Conservation (phyloP, 2,329 filamentous ascomycete genomes). For the Penicillium sp. region DNA sequence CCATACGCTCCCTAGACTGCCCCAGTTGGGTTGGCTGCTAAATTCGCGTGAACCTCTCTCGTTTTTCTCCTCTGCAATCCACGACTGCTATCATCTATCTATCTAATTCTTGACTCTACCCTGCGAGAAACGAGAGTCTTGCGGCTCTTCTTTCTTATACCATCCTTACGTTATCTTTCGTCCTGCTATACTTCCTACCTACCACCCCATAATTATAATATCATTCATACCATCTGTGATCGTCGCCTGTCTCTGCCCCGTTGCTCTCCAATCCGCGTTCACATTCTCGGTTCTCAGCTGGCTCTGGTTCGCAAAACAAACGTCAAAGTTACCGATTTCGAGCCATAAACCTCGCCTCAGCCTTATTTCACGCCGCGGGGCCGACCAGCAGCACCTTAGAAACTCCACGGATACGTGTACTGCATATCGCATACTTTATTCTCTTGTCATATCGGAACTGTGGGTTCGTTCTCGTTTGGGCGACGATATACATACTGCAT, state of each 20-base stretch:
- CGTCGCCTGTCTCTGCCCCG: neutral
- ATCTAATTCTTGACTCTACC: neutral
- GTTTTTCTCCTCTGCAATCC: neutral
- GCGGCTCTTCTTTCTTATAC: neutral
- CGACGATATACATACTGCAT: slow-evolving; percentile 11
- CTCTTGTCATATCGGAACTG: neutral
- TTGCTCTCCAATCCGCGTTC: neutral
- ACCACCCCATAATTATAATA: neutral
- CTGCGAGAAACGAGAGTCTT: neutral
- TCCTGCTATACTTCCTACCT: neutral
- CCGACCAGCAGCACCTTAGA: neutral
- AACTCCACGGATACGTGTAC: neutral
- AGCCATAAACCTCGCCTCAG: slow-evolving; percentile 7
- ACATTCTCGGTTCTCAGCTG: slow-evolving; percentile 10
- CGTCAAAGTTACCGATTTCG: neutral
- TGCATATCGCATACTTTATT: neutral
- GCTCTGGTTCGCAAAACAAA: slow-evolving; percentile 7
- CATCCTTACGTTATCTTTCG: neutral
- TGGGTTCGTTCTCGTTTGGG: neutral
- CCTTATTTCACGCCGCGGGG: slow-evolving; percentile 1
- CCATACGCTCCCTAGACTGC: too few relatives aligned
- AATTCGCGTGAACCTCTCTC: too few relatives aligned
- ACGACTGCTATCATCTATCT: neutral
- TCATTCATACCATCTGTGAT: neutral
- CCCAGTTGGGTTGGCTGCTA: too few relatives aligned